Conservation (phyloP, 352 stramenopile species). For the Phytophthora niederhauseri region DNA sequence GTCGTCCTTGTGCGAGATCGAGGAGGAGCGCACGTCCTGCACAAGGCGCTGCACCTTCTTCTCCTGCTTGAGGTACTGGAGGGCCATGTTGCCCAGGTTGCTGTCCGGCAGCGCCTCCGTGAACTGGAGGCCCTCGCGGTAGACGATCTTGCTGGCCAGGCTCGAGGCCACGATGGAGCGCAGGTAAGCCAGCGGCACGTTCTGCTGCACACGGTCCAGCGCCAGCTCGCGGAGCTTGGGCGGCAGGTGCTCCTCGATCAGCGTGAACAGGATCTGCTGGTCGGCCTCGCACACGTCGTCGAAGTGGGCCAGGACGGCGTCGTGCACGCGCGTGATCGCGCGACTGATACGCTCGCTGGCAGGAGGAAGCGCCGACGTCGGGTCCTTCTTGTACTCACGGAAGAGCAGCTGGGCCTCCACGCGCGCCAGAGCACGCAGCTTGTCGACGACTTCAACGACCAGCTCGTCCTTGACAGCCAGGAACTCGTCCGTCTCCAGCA, state of each 20-base stretch:
- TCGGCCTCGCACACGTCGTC: constrained; percentile 91
- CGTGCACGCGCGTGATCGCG: constrained; percentile 96
- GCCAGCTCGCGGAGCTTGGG: constrained; percentile 94
- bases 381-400: constrained; percentile 95
- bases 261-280: constrained; percentile 77
- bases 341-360: constrained; percentile 96
- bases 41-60: constrained; percentile 92
- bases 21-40: constrained; percentile 61
- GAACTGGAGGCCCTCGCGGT: constrained; percentile 97
- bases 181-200: constrained; percentile 96
- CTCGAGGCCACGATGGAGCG: constrained; percentile 96
- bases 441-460: constrained; percentile 95
- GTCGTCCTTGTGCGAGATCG: constrained; percentile 60
- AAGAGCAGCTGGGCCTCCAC: constrained; percentile 98
- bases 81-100: constrained; percentile 92
- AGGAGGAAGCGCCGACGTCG: constrained; percentile 84
- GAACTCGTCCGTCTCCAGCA: constrained; percentile 97
- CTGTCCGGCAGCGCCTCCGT: constrained; percentile 92
- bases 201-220: constrained; percentile 92
- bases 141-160: constrained; percentile 98
- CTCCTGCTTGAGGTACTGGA: constrained; percentile 96
- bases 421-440: constrained; percentile 92
- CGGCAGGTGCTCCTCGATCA: constrained; percentile 94
- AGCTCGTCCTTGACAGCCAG: constrained; percentile 94
- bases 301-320: constrained; percentile 93